Percentiles rank a stretch among this genome's conserved stretches.
Conservation (phyloP, 768 basidiomycete genomes). For the Galerina sulciceps region DNA sequence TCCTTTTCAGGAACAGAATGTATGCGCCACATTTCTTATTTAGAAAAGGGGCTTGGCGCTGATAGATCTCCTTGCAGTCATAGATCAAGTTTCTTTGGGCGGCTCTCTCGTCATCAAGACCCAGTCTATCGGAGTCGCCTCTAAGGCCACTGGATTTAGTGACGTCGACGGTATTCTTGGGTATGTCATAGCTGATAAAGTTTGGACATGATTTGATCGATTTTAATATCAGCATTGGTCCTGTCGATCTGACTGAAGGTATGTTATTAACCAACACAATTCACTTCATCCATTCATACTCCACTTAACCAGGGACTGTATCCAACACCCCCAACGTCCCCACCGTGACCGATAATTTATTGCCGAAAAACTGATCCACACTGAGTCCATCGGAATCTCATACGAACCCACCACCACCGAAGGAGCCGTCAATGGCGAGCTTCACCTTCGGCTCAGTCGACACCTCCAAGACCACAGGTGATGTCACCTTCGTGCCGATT, state of each 20-base stretch:
- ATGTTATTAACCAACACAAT: not conserved
- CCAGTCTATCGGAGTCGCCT: slow-evolving; percentile 23
- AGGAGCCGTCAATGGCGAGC: slow-evolving; percentile 50
- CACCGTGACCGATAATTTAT: slow-evolving; percentile 64
- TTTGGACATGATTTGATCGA: not conserved
- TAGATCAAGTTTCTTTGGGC: slow-evolving; percentile 50
- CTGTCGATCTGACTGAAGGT: slow-evolving; percentile 22
- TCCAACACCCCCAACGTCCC: slow-evolving; percentile 41
- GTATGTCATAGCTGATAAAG: not conserved
- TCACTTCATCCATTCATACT: too few relatives aligned
- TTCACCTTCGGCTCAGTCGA: slow-evolving; percentile 62
- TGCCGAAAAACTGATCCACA: slow-evolving; percentile 47
- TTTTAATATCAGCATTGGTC: slow-evolving; percentile 18
- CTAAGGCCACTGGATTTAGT: slow-evolving; percentile 19
- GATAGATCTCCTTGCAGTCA: slow-evolving; percentile 33
- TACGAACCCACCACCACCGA: slow-evolving; percentile 49
- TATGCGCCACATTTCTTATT: slow-evolving; percentile 11
- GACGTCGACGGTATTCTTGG: slow-evolving; percentile 25
- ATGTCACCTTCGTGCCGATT: slow-evolving; percentile 37
- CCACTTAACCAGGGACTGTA: slow-evolving; percentile 28
- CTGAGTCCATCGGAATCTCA: slow-evolving; percentile 53
- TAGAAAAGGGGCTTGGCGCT: not conserved
- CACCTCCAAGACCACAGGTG: slow-evolving; percentile 27
- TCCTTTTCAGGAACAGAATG: slow-evolving; percentile 57
- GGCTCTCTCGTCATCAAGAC: slow-evolving; percentile 14